Percentiles rank a stretch among this genome's conserved stretches.
Conservation (phyloP, 257 asterid species). For the Eucommia ulmoides region DNA sequence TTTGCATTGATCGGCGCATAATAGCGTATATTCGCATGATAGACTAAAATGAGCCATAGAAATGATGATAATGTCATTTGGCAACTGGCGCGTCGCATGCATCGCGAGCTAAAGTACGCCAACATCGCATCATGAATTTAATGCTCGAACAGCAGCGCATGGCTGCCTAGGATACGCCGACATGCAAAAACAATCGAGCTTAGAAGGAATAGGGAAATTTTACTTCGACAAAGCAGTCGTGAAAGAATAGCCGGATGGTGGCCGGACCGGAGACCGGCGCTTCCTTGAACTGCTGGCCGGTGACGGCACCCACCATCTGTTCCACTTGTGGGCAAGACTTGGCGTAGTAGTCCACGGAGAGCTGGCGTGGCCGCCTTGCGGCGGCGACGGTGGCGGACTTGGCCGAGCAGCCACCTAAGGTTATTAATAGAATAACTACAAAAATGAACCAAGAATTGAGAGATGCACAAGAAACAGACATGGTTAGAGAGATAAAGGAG, state of each 20-base stretch:
- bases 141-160: too few species aligned
- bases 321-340: constrained; percentile 81
- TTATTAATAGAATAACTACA: not conserved
- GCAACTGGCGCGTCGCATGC: too few species aligned
- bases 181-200: too few species aligned
- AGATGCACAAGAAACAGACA: constrained; percentile 16
- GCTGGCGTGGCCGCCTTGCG: too few species aligned
- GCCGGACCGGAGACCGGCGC: constrained; percentile 81
- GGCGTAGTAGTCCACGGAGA: constrained; percentile 49
- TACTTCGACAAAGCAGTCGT: constrained; percentile 84
- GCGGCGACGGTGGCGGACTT: constrained; percentile 11
- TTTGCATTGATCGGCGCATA: too few species aligned
- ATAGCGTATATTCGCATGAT: too few species aligned
- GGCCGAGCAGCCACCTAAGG: not conserved
- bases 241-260: constrained; percentile 95
- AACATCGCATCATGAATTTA: too few species aligned
- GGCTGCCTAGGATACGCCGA: too few species aligned
- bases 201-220: too few species aligned
- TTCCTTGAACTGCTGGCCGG: constrained; percentile 58
- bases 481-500: constrained; percentile 9
- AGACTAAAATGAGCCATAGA: too few species aligned
- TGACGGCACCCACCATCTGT: constrained; percentile 50
- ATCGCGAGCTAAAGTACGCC: too few species aligned
- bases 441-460: constrained; percentile 9
- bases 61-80: too few species aligned